A percentile compares a stretch with the other conserved stretches of the same genome.
phyloP scores from a whole-genome alignment of 345 rosid species.

The Acer negundo region DNA sequence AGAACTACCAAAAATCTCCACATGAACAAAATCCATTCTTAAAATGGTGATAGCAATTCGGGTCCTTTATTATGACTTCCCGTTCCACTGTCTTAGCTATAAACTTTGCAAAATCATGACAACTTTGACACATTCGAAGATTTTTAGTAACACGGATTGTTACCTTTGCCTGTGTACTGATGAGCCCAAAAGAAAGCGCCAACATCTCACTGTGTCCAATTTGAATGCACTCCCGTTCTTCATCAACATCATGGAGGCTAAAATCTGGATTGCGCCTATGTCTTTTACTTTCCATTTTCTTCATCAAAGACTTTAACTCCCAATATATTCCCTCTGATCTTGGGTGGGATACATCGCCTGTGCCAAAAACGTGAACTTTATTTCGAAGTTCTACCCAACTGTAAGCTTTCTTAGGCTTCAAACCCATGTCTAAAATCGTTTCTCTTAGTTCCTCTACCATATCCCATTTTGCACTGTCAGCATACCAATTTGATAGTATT shows the following conservation, averaged over 20 bases:
- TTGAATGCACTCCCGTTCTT: constrained; percentile 45
- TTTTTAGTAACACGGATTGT: constrained; percentile 46
- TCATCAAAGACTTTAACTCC: constrained; percentile 38
- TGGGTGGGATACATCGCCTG: constrained; percentile 57
- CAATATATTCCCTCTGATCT: constrained; percentile 45
- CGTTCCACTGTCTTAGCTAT: constrained; percentile 39
- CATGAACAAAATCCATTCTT: constrained; percentile 49
- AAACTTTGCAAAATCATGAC: constrained; percentile 41
- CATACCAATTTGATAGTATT: constrained; percentile 45
- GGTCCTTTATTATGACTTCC: constrained; percentile 51
- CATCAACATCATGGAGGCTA: constrained; percentile 47
- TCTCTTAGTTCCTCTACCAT: constrained; percentile 34
- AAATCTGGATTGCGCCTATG: constrained; percentile 18
- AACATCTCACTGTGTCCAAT: constrained; percentile 59
- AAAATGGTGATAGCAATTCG: constrained; percentile 44
- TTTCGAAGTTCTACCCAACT: constrained; percentile 60
- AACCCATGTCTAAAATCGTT: constrained; percentile 45
- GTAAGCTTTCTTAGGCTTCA: constrained; percentile 45
- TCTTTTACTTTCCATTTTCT: constrained; percentile 33
- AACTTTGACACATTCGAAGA: constrained; percentile 35
- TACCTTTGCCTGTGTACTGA: constrained; percentile 35
- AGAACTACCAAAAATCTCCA: constrained; percentile 30
- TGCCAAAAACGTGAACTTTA: constrained; percentile 57
- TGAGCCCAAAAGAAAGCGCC: constrained; percentile 54
- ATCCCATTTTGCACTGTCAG: constrained; percentile 35